Percentiles rank a stretch among this genome's conserved stretches.
phyloP scores from a whole-genome alignment of 2,329 filamentous ascomycete genomes.

The Hyphodiscus sp. region DNA sequence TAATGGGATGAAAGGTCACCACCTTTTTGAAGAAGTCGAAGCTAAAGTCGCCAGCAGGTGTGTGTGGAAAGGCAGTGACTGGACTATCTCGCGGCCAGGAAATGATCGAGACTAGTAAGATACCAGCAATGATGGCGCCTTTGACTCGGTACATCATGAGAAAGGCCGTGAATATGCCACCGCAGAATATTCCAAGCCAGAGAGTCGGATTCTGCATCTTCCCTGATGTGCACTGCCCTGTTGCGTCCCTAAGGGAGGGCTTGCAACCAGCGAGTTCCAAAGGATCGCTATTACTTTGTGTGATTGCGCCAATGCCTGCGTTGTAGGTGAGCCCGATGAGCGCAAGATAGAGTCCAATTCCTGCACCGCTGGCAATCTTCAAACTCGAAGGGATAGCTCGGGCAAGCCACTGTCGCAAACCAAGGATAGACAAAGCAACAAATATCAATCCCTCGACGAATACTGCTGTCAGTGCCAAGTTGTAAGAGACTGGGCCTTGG shows the following conservation, averaged over 20 bases:
- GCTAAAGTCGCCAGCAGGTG: slow-evolving; percentile 55
- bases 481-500: slow-evolving; percentile 64
- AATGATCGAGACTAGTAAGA: slow-evolving; percentile 77
- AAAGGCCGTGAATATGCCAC: slow-evolving; percentile 71
- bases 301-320: slow-evolving; percentile 74
- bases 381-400: slow-evolving; percentile 76
- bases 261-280: slow-evolving; percentile 61
- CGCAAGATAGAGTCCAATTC: slow-evolving; percentile 70
- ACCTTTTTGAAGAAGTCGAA: slow-evolving; percentile 89
- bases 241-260: slow-evolving; percentile 9
- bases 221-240: slow-evolving; percentile 55
- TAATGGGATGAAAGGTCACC: slow-evolving; percentile 75
- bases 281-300: slow-evolving; percentile 61
- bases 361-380: slow-evolving; percentile 79
- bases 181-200: slow-evolving; percentile 87
- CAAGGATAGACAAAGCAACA: slow-evolving; percentile 69
- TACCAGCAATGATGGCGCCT: slow-evolving; percentile 78
- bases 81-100: slow-evolving; percentile 75
- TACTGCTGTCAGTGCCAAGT: slow-evolving; percentile 74
- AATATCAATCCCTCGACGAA: slow-evolving; percentile 88
- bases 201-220: slow-evolving; percentile 81
- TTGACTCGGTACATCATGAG: slow-evolving; percentile 83
- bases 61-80: slow-evolving; percentile 78
- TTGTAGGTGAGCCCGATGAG: slow-evolving; percentile 72
- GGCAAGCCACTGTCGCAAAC: slow-evolving; percentile 82